A percentile compares a stretch with the other conserved stretches of the same genome.
Conservation (phyloP, 371 early-diverging fungal genomes). For the Saksenaea vasiformis region DNA sequence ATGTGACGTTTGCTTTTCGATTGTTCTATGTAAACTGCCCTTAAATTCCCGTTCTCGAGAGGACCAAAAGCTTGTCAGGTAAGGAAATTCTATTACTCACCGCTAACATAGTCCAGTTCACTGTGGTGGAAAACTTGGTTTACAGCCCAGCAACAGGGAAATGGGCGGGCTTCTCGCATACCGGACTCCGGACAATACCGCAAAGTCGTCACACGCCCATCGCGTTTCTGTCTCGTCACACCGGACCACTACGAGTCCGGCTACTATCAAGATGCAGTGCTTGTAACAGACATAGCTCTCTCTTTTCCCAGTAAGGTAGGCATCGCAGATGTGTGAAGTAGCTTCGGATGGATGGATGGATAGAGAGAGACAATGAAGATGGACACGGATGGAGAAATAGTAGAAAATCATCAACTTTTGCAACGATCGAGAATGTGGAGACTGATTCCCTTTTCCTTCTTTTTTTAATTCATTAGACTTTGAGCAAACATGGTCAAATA, state of each 20-base stretch:
- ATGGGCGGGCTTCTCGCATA: too few species aligned
- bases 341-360: constrained; percentile 4
- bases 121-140: too few species aligned
- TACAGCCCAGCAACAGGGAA: too few species aligned
- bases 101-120: too few species aligned
- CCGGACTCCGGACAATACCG: too few species aligned
- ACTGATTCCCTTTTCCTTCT: neutral
- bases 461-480: constrained; percentile 12
- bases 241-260: constrained; percentile 2
- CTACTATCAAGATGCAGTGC: neutral
- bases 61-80: too few species aligned
- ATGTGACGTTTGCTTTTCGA: too few species aligned
- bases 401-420: constrained; percentile 3
- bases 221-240: neutral
- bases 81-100: too few species aligned
- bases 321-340: constrained; percentile 14
- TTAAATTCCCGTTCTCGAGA: too few species aligned
- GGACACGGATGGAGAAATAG: constrained; percentile 1
- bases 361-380: constrained; percentile 5
- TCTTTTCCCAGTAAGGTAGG: constrained; percentile 8
- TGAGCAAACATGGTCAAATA: constrained; percentile 55
- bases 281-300: neutral
- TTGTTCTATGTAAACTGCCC: too few species aligned
- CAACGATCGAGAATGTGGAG: constrained; percentile 1
- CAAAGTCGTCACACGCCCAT: too few species aligned